A percentile compares a stretch with the other conserved stretches of the same genome.
These are phyloP conservation scores for Fusarium albosuccineum DNA, from an alignment of 2,329 filamentous ascomycete genomes.

Conservation along the genomic window DNA sequence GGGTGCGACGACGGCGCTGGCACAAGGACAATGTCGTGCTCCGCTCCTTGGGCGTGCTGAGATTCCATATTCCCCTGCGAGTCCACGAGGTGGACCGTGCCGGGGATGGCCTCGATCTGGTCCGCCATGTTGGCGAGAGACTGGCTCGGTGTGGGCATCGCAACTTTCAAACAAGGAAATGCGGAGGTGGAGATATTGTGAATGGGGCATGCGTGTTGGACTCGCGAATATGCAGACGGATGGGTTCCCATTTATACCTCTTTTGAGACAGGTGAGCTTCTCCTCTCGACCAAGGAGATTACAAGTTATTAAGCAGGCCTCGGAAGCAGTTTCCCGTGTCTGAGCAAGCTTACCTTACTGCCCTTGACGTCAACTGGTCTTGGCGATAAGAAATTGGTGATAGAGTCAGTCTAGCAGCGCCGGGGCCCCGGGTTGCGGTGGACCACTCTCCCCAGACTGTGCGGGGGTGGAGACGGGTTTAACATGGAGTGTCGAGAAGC, in stretches of 20 bases:
- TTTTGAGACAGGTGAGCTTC: neutral
- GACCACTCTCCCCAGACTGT: neutral
- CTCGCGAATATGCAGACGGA: neutral
- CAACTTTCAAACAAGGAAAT: neutral
- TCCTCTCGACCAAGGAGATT: neutral
- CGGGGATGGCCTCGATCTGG: conserved; percentile 10
- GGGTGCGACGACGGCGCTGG: neutral
- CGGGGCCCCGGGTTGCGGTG: neutral
- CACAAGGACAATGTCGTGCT: neutral
- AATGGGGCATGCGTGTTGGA: neutral
- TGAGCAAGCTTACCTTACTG: neutral
- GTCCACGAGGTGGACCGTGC: conserved; percentile 14
- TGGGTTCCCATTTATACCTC: conserved; percentile 1
- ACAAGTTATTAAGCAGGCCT: neutral
- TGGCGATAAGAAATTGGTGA: neutral
- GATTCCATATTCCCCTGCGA: neutral
- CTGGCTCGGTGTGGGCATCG: neutral
- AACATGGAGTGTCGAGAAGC: neutral
- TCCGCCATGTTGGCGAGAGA: neutral
- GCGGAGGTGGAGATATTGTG: neutral
- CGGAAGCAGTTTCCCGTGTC: neutral
- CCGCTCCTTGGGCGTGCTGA: neutral
- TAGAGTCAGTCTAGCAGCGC: neutral
- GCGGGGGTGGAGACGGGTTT: conserved; percentile 1
- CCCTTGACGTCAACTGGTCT: neutral